These are phyloP conservation scores for Lactarius hengduanensis DNA, from an alignment of 768 basidiomycete genomes.

Conservation along the genomic window DNA sequence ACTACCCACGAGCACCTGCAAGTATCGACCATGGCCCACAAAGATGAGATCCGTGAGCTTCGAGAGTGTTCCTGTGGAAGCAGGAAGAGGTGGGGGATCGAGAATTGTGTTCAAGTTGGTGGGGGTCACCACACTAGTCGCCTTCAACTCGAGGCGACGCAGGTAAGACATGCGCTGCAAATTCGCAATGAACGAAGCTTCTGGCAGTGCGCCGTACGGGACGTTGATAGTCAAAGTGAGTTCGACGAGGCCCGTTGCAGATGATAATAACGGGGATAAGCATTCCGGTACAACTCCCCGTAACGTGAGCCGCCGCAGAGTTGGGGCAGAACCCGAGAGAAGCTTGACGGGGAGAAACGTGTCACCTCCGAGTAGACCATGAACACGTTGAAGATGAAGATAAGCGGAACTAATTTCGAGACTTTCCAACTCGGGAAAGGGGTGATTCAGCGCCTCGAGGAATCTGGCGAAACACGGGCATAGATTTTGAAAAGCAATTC, in stretches of 20 bases:
- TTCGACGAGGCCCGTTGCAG: neutral
- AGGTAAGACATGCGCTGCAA: slow-evolving; percentile 4
- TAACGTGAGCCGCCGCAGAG: slow-evolving; percentile 8
- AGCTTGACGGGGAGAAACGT: no score
- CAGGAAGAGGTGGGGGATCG: no score
- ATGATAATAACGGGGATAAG: neutral
- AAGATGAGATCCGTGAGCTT: neutral
- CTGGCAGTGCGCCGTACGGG: neutral
- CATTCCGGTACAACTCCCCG: neutral
- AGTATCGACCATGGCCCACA: neutral
- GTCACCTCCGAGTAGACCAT: no score
- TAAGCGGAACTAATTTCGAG: neutral
- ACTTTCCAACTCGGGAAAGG: slow-evolving; percentile 9
- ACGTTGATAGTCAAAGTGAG: neutral
- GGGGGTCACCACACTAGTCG: no score
- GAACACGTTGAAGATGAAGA: no score
- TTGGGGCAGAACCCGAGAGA: neutral
- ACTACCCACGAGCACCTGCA: neutral
- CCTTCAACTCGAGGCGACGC: neutral
- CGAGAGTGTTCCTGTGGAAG: neutral
- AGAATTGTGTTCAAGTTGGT: no score
- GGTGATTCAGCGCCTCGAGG: neutral
- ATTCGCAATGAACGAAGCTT: neutral
- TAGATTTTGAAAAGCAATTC: neutral
- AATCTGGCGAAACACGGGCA: neutral